A percentile compares a stretch with the other conserved stretches of the same genome.
phyloP scores from a whole-genome alignment of 805 yeast species.

The Candida khao-thaluensis region DNA sequence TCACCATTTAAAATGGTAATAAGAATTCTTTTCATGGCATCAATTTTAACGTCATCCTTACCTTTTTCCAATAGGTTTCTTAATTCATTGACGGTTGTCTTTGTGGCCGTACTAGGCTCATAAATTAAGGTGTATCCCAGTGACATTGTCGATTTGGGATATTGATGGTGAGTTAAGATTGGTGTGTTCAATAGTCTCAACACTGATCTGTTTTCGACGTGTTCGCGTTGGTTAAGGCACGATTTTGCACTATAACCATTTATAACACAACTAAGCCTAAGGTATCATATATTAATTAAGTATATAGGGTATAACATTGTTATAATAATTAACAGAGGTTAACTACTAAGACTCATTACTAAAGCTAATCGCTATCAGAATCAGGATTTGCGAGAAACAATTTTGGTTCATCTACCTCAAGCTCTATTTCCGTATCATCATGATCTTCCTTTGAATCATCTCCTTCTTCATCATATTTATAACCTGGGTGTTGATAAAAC shows the following conservation, averaged over 20 bases:
- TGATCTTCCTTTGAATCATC: conserved; percentile 20
- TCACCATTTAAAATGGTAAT: conserved; percentile 90
- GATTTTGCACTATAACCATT: too few species aligned
- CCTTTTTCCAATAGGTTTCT: conserved; percentile 81
- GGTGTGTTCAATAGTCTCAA: background rate
- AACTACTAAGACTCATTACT: too few species aligned
- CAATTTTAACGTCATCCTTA: conserved; percentile 81
- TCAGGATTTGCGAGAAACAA: conserved; percentile 62
- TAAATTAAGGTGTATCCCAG: conserved; percentile 66
- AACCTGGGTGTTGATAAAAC: conserved; percentile 44
- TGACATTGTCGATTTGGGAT: background rate
- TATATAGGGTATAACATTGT: too few species aligned
- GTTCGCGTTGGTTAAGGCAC: conserved; percentile 11
- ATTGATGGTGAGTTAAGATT: background rate
- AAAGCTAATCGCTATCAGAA: conserved; percentile 41
- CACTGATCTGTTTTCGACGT: conserved; percentile 19
- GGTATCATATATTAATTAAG: too few species aligned
- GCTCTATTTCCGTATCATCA: conserved; percentile 14
- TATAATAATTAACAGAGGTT: too few species aligned
- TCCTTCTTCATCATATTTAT: conserved; percentile 27
- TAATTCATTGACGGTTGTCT: conserved; percentile 69
- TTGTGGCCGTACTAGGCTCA: conserved; percentile 68
- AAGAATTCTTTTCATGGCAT: conserved; percentile 85
- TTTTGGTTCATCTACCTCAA: conserved; percentile 38
- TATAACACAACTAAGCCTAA: too few species aligned